These are phyloP conservation scores for Sisymbrium irio DNA, from an alignment of 345 rosid genomes.

Conservation along the genomic window DNA sequence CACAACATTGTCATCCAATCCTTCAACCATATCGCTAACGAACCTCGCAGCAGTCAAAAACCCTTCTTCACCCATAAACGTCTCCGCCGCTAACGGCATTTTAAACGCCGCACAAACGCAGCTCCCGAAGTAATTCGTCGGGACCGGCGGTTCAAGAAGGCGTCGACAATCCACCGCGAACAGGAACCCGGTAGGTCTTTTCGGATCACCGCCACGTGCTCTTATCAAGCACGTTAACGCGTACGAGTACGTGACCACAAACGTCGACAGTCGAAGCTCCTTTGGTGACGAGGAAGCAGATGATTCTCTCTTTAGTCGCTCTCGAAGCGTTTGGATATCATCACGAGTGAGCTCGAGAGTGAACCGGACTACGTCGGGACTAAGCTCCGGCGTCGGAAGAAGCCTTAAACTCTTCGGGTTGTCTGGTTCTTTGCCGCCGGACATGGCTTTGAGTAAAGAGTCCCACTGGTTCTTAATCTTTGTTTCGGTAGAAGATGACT, in stretches of 20 bases:
- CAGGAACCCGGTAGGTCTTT: not conserved
- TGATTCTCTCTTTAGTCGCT: constrained; percentile 11
- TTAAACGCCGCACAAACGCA: not conserved
- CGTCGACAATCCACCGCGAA: constrained; percentile 35
- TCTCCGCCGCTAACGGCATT: not conserved
- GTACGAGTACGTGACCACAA: constrained; percentile 35
- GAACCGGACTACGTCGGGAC: constrained; percentile 2
- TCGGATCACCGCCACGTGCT: constrained; percentile 24
- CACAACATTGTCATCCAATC: not conserved
- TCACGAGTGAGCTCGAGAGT: not conserved
- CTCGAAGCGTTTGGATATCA: not conserved
- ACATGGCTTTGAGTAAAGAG: not conserved
- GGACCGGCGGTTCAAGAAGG: constrained; percentile 36
- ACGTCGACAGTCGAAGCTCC: constrained; percentile 25
- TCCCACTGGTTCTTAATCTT: not conserved
- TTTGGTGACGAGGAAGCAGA: not conserved
- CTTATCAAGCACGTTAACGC: not conserved
- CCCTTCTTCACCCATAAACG: not conserved
- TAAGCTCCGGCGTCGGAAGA: not conserved
- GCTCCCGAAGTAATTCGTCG: constrained; percentile 37
- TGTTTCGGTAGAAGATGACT: not conserved
- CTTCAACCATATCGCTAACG: constrained; percentile 1
- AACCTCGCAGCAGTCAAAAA: not conserved
- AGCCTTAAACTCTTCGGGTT: constrained; percentile 13
- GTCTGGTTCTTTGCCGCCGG: not conserved